Base-by-base conservation (phyloP, 768 basidiomycete genomes). In the Porpolomopsis calyptriformis region DNA sequence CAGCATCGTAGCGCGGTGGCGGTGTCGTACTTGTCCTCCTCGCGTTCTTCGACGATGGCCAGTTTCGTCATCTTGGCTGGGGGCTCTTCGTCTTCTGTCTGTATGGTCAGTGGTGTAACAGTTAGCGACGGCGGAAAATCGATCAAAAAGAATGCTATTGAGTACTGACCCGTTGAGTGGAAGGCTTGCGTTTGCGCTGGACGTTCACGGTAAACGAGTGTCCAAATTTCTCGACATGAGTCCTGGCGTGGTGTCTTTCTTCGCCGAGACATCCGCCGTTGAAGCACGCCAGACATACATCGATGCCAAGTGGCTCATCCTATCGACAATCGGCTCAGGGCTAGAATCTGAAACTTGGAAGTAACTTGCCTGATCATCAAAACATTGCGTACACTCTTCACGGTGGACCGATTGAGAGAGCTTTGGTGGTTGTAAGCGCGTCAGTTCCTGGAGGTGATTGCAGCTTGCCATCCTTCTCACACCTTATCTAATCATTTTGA, bases 351-450 rank as follows among this genome's bases (percentile, higher is more conserved):
- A 40, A 20, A 48, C 20, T 43, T 40, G 40, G 16, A 19, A 26
- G 35, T 18, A 38, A 25, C 34, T 29, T 23, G 4, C 61, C 77
- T 97, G 93, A 56, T 77, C 79, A 62, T 97, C 93, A 60, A 97
- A 99, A 58, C 94, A 99, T 49, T 93, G 91, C 0, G 93, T 96
- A 58, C 94, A 99, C 63, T 98, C 93, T 64, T 96, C 90, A 6
- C 92, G 68, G 54, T 92, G 82, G 0, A 91, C 86, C 0, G 75
- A 74, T 50, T 90, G 82, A 3, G 76, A 80, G 0, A 82, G 64
- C 40, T 63, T 73, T 0, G 88, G 87, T 0, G 68, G 68, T 27
- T 68, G 60, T 0, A 89, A 64, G 10, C 55, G 64, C 39, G 67
- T 58, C 18, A 87, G 60, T 19, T 71, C 62, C 20, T 57, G 58